Percentiles rank a stretch among this genome's conserved stretches.
phyloP scores from a whole-genome alignment of 2,329 filamentous ascomycete species.

The Diaporthe citri region DNA sequence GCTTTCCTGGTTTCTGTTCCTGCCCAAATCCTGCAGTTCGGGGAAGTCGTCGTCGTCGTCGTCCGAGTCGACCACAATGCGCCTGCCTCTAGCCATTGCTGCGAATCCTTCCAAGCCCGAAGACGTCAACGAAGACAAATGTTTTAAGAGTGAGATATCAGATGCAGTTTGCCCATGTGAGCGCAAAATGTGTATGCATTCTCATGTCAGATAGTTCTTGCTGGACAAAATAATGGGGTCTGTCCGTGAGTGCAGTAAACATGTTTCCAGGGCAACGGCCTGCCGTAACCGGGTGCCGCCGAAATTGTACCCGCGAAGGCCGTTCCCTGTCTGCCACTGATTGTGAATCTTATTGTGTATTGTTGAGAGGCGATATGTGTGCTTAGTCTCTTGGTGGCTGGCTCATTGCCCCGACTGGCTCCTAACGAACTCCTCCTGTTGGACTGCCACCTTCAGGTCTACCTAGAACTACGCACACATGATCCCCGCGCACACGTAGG shows the following conservation, averaged over 20 bases:
- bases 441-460: not conserved
- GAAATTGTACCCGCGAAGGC: not conserved
- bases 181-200: not conserved
- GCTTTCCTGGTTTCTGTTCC: not conserved
- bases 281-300: not conserved
- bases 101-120: not conserved
- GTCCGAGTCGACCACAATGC: slow-evolving; percentile 47
- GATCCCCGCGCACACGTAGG: not conserved
- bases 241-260: not conserved
- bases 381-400: not conserved
- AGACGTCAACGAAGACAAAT: not conserved
- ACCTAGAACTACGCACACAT: not conserved
- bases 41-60: slow-evolving; percentile 62
- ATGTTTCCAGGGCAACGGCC: slow-evolving; percentile 36
- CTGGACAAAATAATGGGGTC: not conserved
- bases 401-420: too few species aligned
- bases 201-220: not conserved
- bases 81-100: slow-evolving; percentile 37
- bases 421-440: not conserved
- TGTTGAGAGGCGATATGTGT: too few species aligned
- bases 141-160: not conserved
- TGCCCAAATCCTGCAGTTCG: slow-evolving; percentile 50
- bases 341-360: not conserved
- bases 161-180: not conserved
- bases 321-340: not conserved